Conservation (phyloP, 257 asterid species). For the Orobanche coerulescens region DNA sequence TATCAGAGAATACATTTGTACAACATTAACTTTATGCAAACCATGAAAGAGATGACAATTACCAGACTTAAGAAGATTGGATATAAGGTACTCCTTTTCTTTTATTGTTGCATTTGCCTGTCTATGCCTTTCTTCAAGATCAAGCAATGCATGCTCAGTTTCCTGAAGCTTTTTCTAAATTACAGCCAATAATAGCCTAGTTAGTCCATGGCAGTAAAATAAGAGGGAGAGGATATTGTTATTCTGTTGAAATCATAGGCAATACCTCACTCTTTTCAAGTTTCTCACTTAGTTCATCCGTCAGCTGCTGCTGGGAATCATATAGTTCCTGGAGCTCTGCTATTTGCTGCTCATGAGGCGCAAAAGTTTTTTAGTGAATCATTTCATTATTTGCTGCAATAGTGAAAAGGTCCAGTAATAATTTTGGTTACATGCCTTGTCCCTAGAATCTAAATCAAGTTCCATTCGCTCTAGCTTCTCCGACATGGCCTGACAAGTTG, state of each 20-base stretch:
- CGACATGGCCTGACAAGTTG: constrained; percentile 66
- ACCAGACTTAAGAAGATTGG: constrained; percentile 94
- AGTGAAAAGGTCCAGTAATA: constrained; percentile 10
- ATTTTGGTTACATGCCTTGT: constrained; percentile 52
- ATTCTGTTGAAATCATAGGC: not conserved
- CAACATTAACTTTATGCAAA: not conserved
- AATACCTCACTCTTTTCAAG: constrained; percentile 86
- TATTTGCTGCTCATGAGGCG: constrained; percentile 53
- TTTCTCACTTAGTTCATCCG: constrained; percentile 60
- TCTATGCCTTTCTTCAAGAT: constrained; percentile 84
- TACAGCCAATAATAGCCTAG: constrained; percentile 18
- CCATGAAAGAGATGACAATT: constrained; percentile 20
- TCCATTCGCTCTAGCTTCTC: constrained; percentile 96
- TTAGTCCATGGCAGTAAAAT: constrained; percentile 24
- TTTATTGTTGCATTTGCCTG: constrained; percentile 87
- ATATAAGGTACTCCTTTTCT: constrained; percentile 86
- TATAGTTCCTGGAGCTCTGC: constrained; percentile 74
- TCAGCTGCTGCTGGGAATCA: constrained; percentile 74
- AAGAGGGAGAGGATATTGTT: not conserved
- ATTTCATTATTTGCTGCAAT: not conserved
- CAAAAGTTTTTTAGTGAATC: constrained; percentile 3
- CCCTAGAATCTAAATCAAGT: constrained; percentile 79
- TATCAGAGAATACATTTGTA: not conserved
- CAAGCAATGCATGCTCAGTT: constrained; percentile 78
- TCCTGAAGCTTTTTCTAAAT: constrained; percentile 80